Evolutionary conservation across 306 rosid genomes (phyloP), one percentile per base, ranked within the genome.

Genomic region (Dryas alaskensis): DNA sequence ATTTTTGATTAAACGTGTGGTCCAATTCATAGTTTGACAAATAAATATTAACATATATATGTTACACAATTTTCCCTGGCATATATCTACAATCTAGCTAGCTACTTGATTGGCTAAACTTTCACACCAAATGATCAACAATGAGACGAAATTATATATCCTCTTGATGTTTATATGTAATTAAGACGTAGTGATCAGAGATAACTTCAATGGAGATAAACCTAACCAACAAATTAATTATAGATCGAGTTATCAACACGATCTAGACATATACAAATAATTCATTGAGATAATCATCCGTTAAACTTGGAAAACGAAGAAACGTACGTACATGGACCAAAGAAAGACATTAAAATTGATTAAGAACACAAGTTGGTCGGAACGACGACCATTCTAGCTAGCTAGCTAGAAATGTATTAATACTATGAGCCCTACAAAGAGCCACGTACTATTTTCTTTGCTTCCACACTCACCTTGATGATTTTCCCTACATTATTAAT

Each of bases 381-480:
- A 54, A 17, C 40, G 22, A 37, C 44, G 10, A 22, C 54, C 44
- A 22, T 70, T 7, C 54, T 7, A 62, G 77, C 51, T 46, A 7
- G 22, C 19, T 5, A 60, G 27, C 45, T 60, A 4, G 10, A 60
- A 37, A 31, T 60, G 40, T 13, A 12, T 37, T 10, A 9, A 60
- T 31, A 31, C 14, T 3, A 25, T 44, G n/a, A 39, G 43, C 40
- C 47, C 72, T 52, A 74, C 60, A 65, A 54, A 58, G 59, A 52
- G 51, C 27, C 40, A 47, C n/a, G n/a, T n/a, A n/a, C 69, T 44
- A 25, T 50, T 27, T 63, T 59, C 69, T 14, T 43, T 59, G 67
- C 45, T 22, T 50, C 67, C 43, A 55, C 73, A 78, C 75, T 75
- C 70, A 75, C 70, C 47, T 10, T 42, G 9, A 65, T 67, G 64